Conservation (phyloP, 208 protist species). For the Leishmania martiniquensis region DNA sequence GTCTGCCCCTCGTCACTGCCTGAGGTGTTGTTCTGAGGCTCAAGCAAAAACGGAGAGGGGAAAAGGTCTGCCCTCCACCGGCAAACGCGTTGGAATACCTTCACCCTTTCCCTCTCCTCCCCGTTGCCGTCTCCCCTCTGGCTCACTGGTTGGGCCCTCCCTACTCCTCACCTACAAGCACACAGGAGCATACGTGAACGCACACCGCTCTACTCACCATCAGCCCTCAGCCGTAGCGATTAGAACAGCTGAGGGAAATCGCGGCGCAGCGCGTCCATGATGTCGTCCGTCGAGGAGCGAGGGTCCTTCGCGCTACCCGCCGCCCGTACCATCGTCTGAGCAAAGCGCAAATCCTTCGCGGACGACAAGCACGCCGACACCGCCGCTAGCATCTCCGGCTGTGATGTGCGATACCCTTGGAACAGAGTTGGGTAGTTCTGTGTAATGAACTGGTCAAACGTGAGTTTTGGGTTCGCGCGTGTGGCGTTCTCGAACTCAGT, state of each 20-base stretch:
- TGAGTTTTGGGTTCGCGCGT: slow-evolving; percentile 55
- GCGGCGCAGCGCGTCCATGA: slow-evolving; percentile 74
- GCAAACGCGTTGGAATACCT: background rate
- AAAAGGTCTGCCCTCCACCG: background rate
- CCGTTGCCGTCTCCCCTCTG: background rate
- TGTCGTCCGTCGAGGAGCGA: slow-evolving; percentile 63
- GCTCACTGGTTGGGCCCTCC: background rate
- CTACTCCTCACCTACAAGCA: background rate
- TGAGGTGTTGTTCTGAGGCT: too few relatives aligned
- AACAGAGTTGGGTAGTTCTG: slow-evolving; percentile 75
- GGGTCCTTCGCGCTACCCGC: slow-evolving; percentile 65
- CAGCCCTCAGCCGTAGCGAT: background rate
- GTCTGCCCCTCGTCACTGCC: background rate
- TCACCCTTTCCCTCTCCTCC: background rate
- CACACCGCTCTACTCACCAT: background rate
- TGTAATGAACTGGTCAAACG: slow-evolving; percentile 81
- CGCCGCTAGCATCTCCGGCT: slow-evolving; percentile 72
- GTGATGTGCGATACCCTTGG: slow-evolving; percentile 75
- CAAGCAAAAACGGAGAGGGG: background rate
- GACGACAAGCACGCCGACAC: slow-evolving; percentile 65
- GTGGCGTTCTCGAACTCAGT: slow-evolving; percentile 65
- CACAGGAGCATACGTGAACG: background rate
- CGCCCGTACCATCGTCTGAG: slow-evolving; percentile 63
- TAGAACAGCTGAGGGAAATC: slow-evolving; percentile 72
- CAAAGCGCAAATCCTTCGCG: slow-evolving; percentile 66